These are phyloP conservation scores for Metarhizium guizhouense DNA, from an alignment of 2,329 filamentous ascomycete genomes.

Conservation along the genomic window DNA sequence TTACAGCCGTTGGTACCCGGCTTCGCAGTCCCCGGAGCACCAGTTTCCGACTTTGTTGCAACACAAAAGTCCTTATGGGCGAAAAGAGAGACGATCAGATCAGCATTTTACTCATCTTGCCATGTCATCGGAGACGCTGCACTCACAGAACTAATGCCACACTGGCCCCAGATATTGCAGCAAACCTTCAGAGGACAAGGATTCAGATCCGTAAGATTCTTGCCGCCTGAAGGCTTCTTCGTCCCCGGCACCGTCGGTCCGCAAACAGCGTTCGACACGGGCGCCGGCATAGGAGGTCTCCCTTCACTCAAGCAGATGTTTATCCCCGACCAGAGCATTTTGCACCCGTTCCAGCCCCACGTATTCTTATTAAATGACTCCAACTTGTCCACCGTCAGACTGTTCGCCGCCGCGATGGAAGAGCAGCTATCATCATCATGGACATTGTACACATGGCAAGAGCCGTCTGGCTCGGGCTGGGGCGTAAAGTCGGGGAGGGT, in stretches of 20 bases:
- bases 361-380: background rate
- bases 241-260: constrained; percentile 24
- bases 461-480: constrained; percentile 18
- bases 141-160: constrained; percentile 21
- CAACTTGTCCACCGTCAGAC: background rate
- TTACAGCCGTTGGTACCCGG: constrained; percentile 18
- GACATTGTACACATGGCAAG: constrained; percentile 18
- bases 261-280: constrained; percentile 21
- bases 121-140: too few species aligned
- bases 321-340: background rate
- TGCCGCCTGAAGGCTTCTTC: constrained; percentile 8
- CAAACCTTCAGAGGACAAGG: constrained; percentile 20
- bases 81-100: constrained; percentile 3
- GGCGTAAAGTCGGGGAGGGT: constrained; percentile 12
- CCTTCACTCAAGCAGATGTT: constrained; percentile 26
- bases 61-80: constrained; percentile 29
- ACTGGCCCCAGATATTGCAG: constrained; percentile 30
- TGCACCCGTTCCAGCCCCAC: background rate
- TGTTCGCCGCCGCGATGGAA: constrained; percentile 12
- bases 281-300: constrained; percentile 22
- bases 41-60: constrained; percentile 14
- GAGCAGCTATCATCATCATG: constrained; percentile 17
- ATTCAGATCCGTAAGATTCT: constrained; percentile 12
- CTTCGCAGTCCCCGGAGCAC: constrained; percentile 26
- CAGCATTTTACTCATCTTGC: too few species aligned